Base-by-base conservation (phyloP, 2,329 filamentous ascomycete species). In the Trichoderma lentiforme region DNA sequence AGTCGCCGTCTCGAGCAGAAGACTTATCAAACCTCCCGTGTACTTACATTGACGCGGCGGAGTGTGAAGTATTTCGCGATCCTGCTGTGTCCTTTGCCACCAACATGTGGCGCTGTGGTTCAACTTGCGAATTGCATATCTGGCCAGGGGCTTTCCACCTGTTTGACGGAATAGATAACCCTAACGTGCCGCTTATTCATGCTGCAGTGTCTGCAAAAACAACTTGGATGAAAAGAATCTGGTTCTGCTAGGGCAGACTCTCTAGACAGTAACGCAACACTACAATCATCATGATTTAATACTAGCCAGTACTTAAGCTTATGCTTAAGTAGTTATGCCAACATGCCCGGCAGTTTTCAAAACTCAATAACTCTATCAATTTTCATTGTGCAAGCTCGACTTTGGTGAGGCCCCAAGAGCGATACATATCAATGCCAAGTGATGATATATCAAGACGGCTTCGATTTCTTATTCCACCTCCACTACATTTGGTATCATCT, bases 11-110 rank as follows among this genome's bases (percentile, higher is more conserved):
- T 11, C 69, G 75, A 57, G 74, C 71, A 4, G 58, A 71, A n/a
- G 71, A 76, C 30, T 65, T 76, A 2, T 71, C 72, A 4, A 66
- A 60, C 4, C 74, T 76, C 11, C 75, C 75, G 3, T 70, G 69
- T 1, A 74, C 75, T 2, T 76, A 75, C 56, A 75, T 76, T 18
- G 75, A 76, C 51, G 75, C 73, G 5, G 75, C 63, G 6, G 73
- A 75, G 56, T 75, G 74, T 34, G 75, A 76, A 53, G 73, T 75
- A 8, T 76, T 74, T 26, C 74, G 75, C 15, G 75, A 76, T 36
- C n/a, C 72, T n/a, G 75, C 74, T 9, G 75, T 75, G 1, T 18
- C 26, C 5, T 76, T 69, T 47, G 74, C 75, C 14, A 72, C 30
- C 60, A 67, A 73, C 9, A 72, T 76, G 73, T 76, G 74, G 74